Base-by-base conservation (phyloP, 176 grass and related monocot species). In the Cenchrus purpureus region DNA sequence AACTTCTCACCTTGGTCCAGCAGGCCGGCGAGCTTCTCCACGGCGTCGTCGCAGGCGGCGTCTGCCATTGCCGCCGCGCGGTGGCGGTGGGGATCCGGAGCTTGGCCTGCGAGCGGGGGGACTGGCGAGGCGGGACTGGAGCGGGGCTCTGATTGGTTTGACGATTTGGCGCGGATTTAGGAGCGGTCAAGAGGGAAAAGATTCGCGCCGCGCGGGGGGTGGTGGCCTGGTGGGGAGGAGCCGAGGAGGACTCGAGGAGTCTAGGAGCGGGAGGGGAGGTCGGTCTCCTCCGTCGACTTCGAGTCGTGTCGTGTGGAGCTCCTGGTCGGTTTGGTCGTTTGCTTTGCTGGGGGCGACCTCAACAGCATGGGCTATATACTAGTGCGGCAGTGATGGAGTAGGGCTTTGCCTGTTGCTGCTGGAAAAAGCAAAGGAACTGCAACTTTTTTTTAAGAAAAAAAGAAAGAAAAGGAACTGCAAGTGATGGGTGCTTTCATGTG, bases 21-120 rank as follows among this genome's bases (percentile, higher is more conserved):
- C 43, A 99, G 82, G 64, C 65, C 69, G 12, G 91, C 53, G 42
- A 99, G 88, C 92, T 96, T 90, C 93, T 92, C 86, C 75, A 96
- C 93, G 46, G 90, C 91, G 58, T 84, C 91, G 54, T 88, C 89
- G 55, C 91, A 80, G 86, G 86, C 87, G 88, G 72, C 77, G 53
- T 68, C 51, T 78, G 82, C 93, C 97, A 99, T 99, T 90, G 84
- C 57, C 8, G 17, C 70, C 8, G 78, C 11, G 0, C 11, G 0
- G 31, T 12, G 11, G 0, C 11, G 0, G 31, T 12, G 11, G 45
- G 32, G 48, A 58, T 80, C 54, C 73, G 54, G 76, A 37, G 68
- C 48, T 49, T 3, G 68, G 58, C 2, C 15, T 12, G 70, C 37
- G 22, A 19, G 42, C 57, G 60, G 3, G 60, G 8, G 46, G 66